Base-by-base conservation (phyloP, 805 yeast genomes). In the Ogataea pini region DNA sequence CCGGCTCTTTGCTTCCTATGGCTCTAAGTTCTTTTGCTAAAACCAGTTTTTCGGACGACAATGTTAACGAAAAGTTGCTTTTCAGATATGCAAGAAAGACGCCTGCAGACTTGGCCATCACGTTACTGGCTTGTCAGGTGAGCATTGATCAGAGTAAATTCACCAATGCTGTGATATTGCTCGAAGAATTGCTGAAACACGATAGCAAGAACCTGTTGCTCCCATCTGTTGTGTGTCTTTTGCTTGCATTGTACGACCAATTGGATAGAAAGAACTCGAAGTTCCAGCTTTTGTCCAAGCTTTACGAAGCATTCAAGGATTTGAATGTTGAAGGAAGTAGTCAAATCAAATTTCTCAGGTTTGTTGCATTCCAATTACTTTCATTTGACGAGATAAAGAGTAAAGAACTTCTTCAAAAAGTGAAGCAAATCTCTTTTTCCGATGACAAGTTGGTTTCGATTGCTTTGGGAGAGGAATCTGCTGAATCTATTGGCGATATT, bases 191-290 rank as follows among this genome's bases (percentile, higher is more conserved):
- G 4, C 24, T 60, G 9, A 44, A 48, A 1, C 16, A 41, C 2
- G 43, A 49, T 16, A 28, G 51, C 12, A 13, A 41, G 16, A 51
- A 40, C 9, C 43, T 56, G 20, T 36, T 61, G 4, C 48, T 57
- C 4, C 84, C 87, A 2, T 78, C 79, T 3, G 60, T 85, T 38
- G 69, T 77, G 33, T 79, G 81, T 22, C 65, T 76, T 4, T 63
- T 82, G 24, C 68, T 77, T 8, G 69, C 78, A 12, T 58, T 83
- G 6, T 80, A 77, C 60, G 84, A 79, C 52, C 50, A 62, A 10
- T 62, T 73, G 37, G 74, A 77, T 36, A 68, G 76, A 39, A 61
- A 61, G 24, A 60, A 61, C 38, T 61, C 68, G 41, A 69, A 69
- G 19, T 45, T 52, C 1, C 59, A 58, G 2, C 57, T 76, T 16